Percentiles rank a stretch among this genome's conserved stretches.
These are phyloP conservation scores for Meripilus lineatus DNA, from an alignment of 1,284 basidiomycete species.

Conservation along the genomic window DNA sequence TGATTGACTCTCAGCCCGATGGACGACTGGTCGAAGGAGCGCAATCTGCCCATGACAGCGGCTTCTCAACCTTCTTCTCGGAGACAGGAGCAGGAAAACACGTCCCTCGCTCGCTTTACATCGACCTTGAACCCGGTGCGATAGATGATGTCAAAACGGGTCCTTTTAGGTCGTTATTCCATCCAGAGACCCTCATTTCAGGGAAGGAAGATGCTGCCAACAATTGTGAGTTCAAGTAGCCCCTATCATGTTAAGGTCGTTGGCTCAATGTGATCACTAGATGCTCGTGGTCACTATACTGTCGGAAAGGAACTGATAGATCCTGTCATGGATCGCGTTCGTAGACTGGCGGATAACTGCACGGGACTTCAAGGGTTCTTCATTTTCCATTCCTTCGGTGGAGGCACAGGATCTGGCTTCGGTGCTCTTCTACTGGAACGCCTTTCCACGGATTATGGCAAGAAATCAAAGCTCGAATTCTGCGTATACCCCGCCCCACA, in stretches of 20 bases:
- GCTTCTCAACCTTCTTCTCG: constrained; percentile 96
- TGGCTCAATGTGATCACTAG: constrained; percentile 34
- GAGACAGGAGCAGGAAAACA: constrained; percentile 93
- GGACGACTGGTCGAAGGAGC: constrained; percentile 54
- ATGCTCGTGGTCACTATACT: constrained; percentile 98
- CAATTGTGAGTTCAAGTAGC: constrained; percentile 74
- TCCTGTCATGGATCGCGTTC: constrained; percentile 92
- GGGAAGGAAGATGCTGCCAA: constrained; percentile 99
- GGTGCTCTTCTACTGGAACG: constrained; percentile 96
- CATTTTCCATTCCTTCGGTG: constrained; percentile 99
- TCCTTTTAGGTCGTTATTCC: constrained; percentile 92
- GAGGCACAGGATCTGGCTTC: constrained; percentile 99
- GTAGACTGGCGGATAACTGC: constrained; percentile 97
- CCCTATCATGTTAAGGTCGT: constrained; percentile 12
- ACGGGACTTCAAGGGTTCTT: constrained; percentile 99
- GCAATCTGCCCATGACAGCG: constrained; percentile 68
- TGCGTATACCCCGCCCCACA: constrained; percentile 96
- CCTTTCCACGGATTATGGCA: constrained; percentile 96
- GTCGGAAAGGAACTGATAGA: constrained; percentile 95
- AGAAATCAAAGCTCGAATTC: constrained; percentile 99
- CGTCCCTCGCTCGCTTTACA: constrained; percentile 96
- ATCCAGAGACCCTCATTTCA: constrained; percentile 98
- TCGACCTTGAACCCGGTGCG: constrained; percentile 94
- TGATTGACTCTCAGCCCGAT: constrained; percentile 41
- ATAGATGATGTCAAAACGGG: constrained; percentile 97